Base-by-base conservation (phyloP, 192 early-diverging fungal species). In the Gaertneriomyces semiglobifer region DNA sequence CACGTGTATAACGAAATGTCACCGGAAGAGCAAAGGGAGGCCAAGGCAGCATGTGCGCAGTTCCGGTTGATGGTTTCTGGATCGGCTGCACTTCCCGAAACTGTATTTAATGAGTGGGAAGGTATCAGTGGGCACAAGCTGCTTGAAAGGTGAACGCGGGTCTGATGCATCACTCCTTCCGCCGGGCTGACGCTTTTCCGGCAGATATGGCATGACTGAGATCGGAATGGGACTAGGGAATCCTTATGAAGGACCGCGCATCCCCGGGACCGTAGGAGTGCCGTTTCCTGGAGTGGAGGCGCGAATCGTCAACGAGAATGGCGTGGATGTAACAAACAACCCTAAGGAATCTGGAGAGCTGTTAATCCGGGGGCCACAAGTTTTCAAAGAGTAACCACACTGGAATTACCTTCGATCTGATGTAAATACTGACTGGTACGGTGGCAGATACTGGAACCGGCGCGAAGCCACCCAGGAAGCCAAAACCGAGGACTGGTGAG, bases 151-250 rank as follows among this genome's bases (percentile, higher is more conserved):
- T 79, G 65, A 20, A 18, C 16, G 16, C 16, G 2, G 12, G 18
- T 33, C 25, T 39, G 9, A 25, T 7, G 7, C 3, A n/a, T 38
- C 3, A 3, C 19, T 25, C 25, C 10, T 58, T 6, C 16, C n/a
- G 57, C 6, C 6, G 7, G 43, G 38, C 7, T 20, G 16, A n/a
- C 6, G 0, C 40, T 58, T 7, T 42, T 18, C 9, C 5, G 8
- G 4, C 33, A 63, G 53, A 8, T 93, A 91, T 70, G 91, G 93
- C 12, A 93, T 93, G 89, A 91, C 87, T 38, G 93, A 95, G 65
- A 89, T 92, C 60, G 93, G 93, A 38, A 95, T 95, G 92, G 92
- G 82, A n/a, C 75, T 95, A 40, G 87, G 89, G 48, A 81, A 86
- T 48, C 78, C 71, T 18, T 84, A 78, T 18, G 66, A 65, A 41